These are phyloP conservation scores for Lasiodiplodia theobromae DNA, from an alignment of 2,329 filamentous ascomycete species.

Conservation along the genomic window DNA sequence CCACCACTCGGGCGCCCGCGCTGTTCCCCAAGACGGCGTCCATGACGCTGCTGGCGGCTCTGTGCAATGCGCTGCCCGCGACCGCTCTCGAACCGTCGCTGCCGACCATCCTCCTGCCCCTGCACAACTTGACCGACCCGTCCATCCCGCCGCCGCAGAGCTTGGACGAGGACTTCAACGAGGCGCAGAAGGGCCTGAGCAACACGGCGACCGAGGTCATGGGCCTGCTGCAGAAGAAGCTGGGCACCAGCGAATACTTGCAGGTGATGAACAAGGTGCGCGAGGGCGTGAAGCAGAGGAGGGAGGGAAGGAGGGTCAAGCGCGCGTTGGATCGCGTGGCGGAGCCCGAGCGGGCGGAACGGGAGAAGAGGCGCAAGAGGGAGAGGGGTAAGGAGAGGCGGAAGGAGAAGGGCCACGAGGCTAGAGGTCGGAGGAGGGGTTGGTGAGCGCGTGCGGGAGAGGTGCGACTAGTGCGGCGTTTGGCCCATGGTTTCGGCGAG, in stretches of 20 bases:
- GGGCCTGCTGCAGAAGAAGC: constrained; percentile 81
- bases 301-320: constrained; percentile 80
- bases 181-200: constrained; percentile 73
- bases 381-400: constrained; percentile 63
- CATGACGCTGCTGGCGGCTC: constrained; percentile 74
- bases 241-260: constrained; percentile 84
- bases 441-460: constrained; percentile 50
- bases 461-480: not conserved
- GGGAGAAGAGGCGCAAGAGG: constrained; percentile 81
- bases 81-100: constrained; percentile 68
- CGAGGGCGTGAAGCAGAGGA: constrained; percentile 72
- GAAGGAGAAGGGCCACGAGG: constrained; percentile 78
- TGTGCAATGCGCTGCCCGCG: constrained; percentile 68
- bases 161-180: constrained; percentile 71
- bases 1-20: constrained; percentile 65
- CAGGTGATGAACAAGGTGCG: constrained; percentile 74
- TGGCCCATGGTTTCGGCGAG: not conserved
- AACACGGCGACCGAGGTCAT: constrained; percentile 78
- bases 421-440: constrained; percentile 73
- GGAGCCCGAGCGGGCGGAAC: constrained; percentile 78
- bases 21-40: constrained; percentile 78
- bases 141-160: constrained; percentile 69
- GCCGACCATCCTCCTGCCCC: constrained; percentile 68
- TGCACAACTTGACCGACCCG: constrained; percentile 85
- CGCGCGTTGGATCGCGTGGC: constrained; percentile 86